Evolutionary conservation across 768 basidiomycete species (phyloP).

Genomic region (Jaapia argillacea): DNA sequence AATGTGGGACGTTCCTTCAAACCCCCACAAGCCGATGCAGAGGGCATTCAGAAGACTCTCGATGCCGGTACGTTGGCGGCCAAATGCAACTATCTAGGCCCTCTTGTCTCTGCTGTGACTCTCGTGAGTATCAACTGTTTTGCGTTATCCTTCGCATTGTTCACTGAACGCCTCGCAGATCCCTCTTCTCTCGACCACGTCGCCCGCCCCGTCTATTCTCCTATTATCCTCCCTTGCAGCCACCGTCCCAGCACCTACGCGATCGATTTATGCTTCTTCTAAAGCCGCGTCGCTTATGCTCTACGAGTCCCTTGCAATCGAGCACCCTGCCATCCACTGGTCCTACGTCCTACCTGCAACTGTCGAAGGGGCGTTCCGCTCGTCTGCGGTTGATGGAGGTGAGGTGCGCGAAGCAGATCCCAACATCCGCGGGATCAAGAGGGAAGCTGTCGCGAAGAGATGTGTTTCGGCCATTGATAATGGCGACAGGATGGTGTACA

Average conservation of each 20-base stretch:
- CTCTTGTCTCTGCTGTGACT: constrained; percentile 56
- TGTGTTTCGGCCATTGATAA: not conserved
- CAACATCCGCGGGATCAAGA: constrained; percentile 46
- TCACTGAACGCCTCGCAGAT: constrained; percentile 36
- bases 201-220: constrained; percentile 60
- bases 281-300: constrained; percentile 74
- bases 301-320: constrained; percentile 72
- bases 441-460: constrained; percentile 19
- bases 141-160: constrained; percentile 1
- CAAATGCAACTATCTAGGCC: constrained; percentile 60
- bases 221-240: constrained; percentile 75
- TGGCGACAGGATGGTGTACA: not conserved
- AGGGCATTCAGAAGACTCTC: constrained; percentile 50
- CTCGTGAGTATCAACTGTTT: constrained; percentile 39
- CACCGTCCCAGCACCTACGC: constrained; percentile 76
- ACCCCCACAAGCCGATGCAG: constrained; percentile 30
- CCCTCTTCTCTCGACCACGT: constrained; percentile 59
- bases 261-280: constrained; percentile 74
- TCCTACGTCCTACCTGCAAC: constrained; percentile 56
- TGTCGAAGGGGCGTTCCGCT: constrained; percentile 71
- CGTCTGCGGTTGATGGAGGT: constrained; percentile 62
- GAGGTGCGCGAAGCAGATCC: constrained; percentile 36
- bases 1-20: constrained; percentile 19
- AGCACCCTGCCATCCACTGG: constrained; percentile 63
- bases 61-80: constrained; percentile 48